phyloP scores from a whole-genome alignment of 176 grass and related monocot species.

The Oryza glumipatula region DNA sequence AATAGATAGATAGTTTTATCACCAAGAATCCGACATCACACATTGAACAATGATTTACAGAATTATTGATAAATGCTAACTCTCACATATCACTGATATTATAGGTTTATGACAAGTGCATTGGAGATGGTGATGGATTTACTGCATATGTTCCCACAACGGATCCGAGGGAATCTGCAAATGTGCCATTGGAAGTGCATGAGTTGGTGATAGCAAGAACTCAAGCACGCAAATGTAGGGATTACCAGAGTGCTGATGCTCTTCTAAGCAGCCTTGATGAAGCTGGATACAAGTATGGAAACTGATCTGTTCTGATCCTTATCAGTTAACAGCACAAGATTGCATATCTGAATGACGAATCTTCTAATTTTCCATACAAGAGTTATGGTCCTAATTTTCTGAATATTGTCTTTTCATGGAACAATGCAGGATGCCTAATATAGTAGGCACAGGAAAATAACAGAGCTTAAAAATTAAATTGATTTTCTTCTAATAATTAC shows the following conservation, averaged over 20 bases:
- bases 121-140: conserved; percentile 67
- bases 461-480: not conserved
- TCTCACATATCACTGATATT: not conserved
- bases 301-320: conserved; percentile 11
- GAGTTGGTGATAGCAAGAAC: conserved; percentile 39
- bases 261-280: conserved; percentile 22
- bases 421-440: not conserved
- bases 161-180: conserved; percentile 30
- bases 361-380: not conserved
- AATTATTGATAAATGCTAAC: not conserved
- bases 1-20: not conserved
- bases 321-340: conserved; percentile 11
- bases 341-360: conserved; percentile 12
- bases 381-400: conserved; percentile 12
- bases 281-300: conserved; percentile 57
- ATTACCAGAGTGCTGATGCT: conserved; percentile 31
- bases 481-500: conserved; percentile 1
- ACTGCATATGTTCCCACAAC: conserved; percentile 55
- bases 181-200: conserved; percentile 41
- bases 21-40: not conserved
- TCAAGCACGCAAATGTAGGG: conserved; percentile 32
- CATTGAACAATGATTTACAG: conserved; percentile 9
- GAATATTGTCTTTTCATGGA: not conserved
- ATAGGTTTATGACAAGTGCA: conserved; percentile 40
- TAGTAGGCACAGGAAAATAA: conserved; percentile 1